phyloP scores from a whole-genome alignment of 306 rosid species.

The Cucurbita moschata region DNA sequence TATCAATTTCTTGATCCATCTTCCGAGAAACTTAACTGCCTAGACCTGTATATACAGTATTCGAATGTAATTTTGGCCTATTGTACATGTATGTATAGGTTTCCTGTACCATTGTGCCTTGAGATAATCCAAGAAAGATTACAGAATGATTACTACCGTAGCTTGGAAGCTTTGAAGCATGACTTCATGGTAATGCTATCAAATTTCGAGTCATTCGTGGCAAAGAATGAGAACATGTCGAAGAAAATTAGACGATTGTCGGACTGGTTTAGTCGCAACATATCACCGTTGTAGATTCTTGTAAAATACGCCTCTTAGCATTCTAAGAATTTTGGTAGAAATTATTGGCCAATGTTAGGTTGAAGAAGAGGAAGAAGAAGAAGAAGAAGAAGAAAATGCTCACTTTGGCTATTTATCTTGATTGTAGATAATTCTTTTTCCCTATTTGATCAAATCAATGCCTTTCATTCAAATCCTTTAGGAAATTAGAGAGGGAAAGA shows the following conservation, averaged over 20 bases:
- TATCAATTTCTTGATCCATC: background rate
- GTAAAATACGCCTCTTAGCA: slow-evolving; percentile 3
- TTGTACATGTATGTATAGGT: slow-evolving; percentile 38
- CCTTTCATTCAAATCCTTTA: no score
- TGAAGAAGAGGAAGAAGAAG: slow-evolving; percentile 6
- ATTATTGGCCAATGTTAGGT: slow-evolving; percentile 20
- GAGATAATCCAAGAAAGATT: slow-evolving; percentile 60
- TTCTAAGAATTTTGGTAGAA: slow-evolving; percentile 8
- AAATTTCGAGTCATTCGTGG: slow-evolving; percentile 43
- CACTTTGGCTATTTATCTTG: no score
- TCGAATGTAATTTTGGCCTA: background rate
- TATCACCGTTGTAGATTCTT: slow-evolving; percentile 36
- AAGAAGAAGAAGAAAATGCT: no score
- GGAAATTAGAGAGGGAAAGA: no score
- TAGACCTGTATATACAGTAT: background rate
- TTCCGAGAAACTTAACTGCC: background rate
- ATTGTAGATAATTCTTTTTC: no score
- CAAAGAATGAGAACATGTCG: slow-evolving; percentile 38
- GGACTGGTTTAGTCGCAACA: slow-evolving; percentile 60
- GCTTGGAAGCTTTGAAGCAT: slow-evolving; percentile 72
- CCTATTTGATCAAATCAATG: no score
- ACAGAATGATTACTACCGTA: slow-evolving; percentile 77
- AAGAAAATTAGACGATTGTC: slow-evolving; percentile 50
- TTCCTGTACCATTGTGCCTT: slow-evolving; percentile 67
- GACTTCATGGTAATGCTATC: slow-evolving; percentile 53